A percentile compares a stretch with the other conserved stretches of the same genome.
Conservation (phyloP, 495 filamentous ascomycete genomes). For the Aspergillus egyptiacus region DNA sequence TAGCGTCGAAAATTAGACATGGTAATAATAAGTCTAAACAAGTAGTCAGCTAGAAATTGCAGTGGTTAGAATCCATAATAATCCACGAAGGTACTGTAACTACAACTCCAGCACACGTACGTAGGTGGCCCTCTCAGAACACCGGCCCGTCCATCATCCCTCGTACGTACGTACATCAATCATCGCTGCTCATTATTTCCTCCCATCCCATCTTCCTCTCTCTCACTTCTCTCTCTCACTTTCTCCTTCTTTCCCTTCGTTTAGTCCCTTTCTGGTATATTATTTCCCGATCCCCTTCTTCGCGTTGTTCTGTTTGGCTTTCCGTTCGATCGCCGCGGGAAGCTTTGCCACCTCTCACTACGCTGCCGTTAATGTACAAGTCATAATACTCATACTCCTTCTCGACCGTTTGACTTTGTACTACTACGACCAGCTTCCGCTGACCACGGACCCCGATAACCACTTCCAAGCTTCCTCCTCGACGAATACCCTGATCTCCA, state of each 20-base stretch:
- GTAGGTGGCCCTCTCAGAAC: conserved; percentile 15
- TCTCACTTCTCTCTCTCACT: conserved; percentile 6
- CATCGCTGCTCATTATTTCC: conserved; percentile 11
- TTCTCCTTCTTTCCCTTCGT: conserved; percentile 11
- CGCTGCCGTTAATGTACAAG: conserved; percentile 13
- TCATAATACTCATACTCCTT: conserved; percentile 14
- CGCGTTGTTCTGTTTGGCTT: conserved; percentile 9
- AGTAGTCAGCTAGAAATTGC: not conserved
- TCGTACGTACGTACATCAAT: conserved; percentile 14
- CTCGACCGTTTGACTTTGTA: conserved; percentile 16
- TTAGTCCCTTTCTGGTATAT: conserved; percentile 4
- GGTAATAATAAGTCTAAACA: not conserved
- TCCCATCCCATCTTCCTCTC: conserved; percentile 10
- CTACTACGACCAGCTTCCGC: conserved; percentile 7
- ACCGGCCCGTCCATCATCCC: conserved; percentile 9
- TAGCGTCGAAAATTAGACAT: not conserved
- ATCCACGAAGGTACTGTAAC: too few relatives aligned
- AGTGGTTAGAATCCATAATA: too few relatives aligned
- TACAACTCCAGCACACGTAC: not conserved
- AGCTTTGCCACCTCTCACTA: conserved; percentile 17
- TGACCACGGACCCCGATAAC: not conserved
- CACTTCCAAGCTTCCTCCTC: not conserved
- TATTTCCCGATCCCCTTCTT: conserved; percentile 10
- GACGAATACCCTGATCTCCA: not conserved
- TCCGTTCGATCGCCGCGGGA: not conserved